Evolutionary conservation across 1,284 basidiomycete genomes (phyloP), one percentile per base, ranked within the genome.

Genomic region (Leccinum subspadiceum): DNA sequence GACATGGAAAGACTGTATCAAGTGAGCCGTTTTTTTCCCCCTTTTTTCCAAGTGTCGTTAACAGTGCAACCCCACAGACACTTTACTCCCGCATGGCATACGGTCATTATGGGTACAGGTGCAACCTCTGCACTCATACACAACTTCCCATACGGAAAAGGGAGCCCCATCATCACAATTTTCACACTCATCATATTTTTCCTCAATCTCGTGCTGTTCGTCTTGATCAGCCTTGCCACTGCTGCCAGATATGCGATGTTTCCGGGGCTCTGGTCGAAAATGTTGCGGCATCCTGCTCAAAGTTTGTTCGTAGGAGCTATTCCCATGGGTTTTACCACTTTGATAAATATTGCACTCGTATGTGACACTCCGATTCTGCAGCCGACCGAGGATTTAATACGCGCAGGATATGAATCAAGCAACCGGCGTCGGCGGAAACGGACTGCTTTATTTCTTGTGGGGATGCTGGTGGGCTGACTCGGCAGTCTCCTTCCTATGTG

Each of bases 401-500:
- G 22, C 8, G 5, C 46, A 66, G 65, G 64, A 60, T 29, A 64
- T 73, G 53, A 68, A 75, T 59, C 71, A 74, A 61, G 73, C 76
- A 59, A 73, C 71, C 54, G 70, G 70, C 9, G 72, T 81, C 51
- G 83, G 81, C 54, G 81, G 82, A 3, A 63, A 54, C 1, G 60
- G 68, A 8, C 84, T 85, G 64, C 77, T 81, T 6, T 80, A 76
- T 56, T 74, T 84, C 7, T 76, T 85, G 4, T 84, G 85, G 78
- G 82, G 72, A 7, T 73, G 86, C 35, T 90, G 87, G 87, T 89
- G 85, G 87, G 62, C 85, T 54, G 81, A 84, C 63, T 75, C 78
- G 0, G 61, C 75, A 0, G 60, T 82, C 5, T 80, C 85, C 2
- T 71, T 84, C 39, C 10, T 78, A 9, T 77, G 82, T 63, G 81